These are phyloP conservation scores for Cyclocybe cylindracea DNA, from an alignment of 768 basidiomycete genomes.

Conservation along the genomic window DNA sequence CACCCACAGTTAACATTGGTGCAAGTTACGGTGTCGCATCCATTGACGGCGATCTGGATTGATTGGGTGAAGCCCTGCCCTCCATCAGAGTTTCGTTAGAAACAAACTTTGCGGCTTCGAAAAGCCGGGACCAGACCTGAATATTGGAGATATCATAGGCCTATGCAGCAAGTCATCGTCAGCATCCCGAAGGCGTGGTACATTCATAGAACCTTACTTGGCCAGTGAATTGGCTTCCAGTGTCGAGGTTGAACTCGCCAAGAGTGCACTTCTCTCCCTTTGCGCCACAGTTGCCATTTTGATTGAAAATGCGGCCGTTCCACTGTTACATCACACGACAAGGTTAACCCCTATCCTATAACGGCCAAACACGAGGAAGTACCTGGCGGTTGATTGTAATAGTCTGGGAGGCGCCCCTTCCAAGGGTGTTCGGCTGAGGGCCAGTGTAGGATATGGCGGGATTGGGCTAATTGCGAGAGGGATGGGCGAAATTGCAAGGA, in stretches of 20 bases:
- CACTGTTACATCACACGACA: conserved; percentile 22
- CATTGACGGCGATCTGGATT: conserved; percentile 32
- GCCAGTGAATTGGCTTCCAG: conserved; percentile 25
- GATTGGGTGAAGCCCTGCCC: conserved; percentile 37
- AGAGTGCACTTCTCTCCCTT: conserved; percentile 40
- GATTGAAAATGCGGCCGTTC: conserved; percentile 42
- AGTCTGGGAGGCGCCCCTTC: conserved; percentile 25
- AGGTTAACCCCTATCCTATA: too few relatives aligned
- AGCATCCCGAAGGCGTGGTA: too few relatives aligned
- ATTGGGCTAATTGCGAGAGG: conserved; percentile 20
- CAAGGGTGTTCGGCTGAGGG: conserved; percentile 31
- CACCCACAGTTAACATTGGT: conserved; percentile 38
- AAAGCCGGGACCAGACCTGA: conserved; percentile 11
- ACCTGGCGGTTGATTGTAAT: conserved; percentile 30
- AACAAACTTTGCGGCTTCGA: not conserved
- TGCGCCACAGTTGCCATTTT: conserved; percentile 36
- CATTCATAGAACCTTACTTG: conserved; percentile 14
- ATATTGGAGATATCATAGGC: conserved; percentile 47
- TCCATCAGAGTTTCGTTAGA: too few relatives aligned
- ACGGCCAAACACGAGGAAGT: not conserved
- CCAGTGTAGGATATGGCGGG: conserved; percentile 36
- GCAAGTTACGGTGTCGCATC: conserved; percentile 41
- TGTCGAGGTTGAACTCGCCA: conserved; percentile 41
- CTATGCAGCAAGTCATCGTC: conserved; percentile 10
- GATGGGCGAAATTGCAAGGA: not conserved